Conservation (phyloP, 140 eudicot species). For the Oenanthe javanica region DNA sequence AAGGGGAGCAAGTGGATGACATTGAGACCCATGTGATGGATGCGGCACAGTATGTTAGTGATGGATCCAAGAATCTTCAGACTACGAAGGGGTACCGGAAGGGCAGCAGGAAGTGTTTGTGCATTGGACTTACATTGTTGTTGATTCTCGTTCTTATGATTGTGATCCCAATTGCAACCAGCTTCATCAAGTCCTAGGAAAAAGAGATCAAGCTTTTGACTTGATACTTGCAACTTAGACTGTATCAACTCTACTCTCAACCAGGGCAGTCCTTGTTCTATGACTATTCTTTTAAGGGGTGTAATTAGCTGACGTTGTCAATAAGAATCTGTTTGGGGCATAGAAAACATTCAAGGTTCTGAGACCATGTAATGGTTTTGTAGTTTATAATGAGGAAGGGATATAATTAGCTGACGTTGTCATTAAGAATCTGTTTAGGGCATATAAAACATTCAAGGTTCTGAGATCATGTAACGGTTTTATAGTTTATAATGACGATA, state of each 20-base stretch:
- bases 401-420: too few species aligned
- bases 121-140: slow-evolving; percentile 64
- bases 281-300: neutral
- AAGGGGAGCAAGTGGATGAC: too few species aligned
- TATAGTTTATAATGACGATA: neutral
- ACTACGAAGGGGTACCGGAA: slow-evolving; percentile 64
- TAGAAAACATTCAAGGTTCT: too few species aligned
- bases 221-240: neutral
- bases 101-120: slow-evolving; percentile 68
- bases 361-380: neutral
- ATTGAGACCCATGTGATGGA: too few species aligned
- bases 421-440: too few species aligned
- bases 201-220: neutral
- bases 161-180: slow-evolving; percentile 57
- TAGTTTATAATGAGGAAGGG: neutral
- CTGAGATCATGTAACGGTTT: too few species aligned
- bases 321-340: neutral
- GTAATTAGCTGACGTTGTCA: neutral
- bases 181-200: slow-evolving; percentile 44
- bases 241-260: neutral
- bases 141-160: slow-evolving; percentile 55
- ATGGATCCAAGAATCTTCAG: slow-evolving; percentile 41
- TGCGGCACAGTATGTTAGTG: too few species aligned
- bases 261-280: neutral
- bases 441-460: too few species aligned